Evolutionary conservation across 225 moss, liverwort and hornwort species (phyloP), one percentile per base, ranked within the genome.

Genomic region (Neckera pumila): DNA sequence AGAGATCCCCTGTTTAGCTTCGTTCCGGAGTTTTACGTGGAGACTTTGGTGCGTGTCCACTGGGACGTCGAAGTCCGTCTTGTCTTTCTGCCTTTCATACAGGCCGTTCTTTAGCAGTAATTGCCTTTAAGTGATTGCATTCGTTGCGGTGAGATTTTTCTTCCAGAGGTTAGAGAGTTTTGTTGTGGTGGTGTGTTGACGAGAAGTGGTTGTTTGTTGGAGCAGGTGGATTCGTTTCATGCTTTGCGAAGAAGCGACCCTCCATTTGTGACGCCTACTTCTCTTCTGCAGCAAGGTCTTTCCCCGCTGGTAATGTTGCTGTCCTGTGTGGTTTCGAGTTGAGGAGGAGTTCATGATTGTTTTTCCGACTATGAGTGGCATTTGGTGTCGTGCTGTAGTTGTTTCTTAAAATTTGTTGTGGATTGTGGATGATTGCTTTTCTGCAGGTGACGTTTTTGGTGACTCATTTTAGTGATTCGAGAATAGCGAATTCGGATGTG

Each of bases 401-500:
- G 12, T 22, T 49, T 71, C 9, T 34, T 4, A 34, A 84, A 22
- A 5, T 54, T 47, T 54, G 2, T 27, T 27, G 25, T 40, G 7
- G 34, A 19, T 19, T 43, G 43, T 16, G 72, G 40, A 11, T 79
- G 66, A 23, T 74, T 65, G 38, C 11, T 87, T 23, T 36, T 33
- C 8, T 3, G 17, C 93, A 97, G 98, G 98, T 99, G 77, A 99
- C 94, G 10, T 96, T 99, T 87, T 75, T 99, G 85, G 99, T 99
- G 80, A 96, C 93, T 63, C 99, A 99, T 89, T 97, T 99, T 63
- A 95, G 96, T 86, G 99, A 99, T 81, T 30, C 79, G 14, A 94
- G 99, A 86, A 97, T 99, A 91, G 99, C 96, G 53, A 99, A 99
- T 88, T 94, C 97, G 74, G 99, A 99, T 79, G 95, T 99, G 69